Percentiles rank a stretch among this genome's conserved stretches.
Conservation (phyloP, 805 yeast species). For the Metschnikowia similis region DNA sequence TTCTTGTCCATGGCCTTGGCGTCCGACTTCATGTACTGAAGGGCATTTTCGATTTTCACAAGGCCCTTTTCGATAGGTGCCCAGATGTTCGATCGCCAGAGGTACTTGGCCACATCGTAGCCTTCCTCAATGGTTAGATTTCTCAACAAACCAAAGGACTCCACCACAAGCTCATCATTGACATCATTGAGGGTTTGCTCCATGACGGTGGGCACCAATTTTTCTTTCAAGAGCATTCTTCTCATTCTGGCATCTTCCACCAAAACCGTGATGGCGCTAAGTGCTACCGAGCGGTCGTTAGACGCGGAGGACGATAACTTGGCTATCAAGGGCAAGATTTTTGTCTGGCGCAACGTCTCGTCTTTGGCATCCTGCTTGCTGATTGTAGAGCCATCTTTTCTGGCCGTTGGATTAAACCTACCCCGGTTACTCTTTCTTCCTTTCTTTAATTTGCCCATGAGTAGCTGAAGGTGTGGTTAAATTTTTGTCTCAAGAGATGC, state of each 20-base stretch:
- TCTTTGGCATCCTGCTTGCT: slow-evolving; percentile 34
- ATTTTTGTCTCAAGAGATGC: slow-evolving; percentile 2
- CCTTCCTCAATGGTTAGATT: slow-evolving; percentile 85
- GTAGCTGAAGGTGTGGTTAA: not conserved
- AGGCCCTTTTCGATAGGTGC: slow-evolving; percentile 50
- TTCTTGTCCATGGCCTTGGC: slow-evolving; percentile 18
- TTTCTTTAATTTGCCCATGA: slow-evolving; percentile 75
- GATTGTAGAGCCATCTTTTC: slow-evolving; percentile 12
- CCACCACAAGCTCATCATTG: slow-evolving; percentile 72
- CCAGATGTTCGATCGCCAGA: slow-evolving; percentile 82
- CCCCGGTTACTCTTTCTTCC: slow-evolving; percentile 39
- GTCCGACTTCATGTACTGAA: slow-evolving; percentile 35
- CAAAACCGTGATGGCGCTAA: slow-evolving; percentile 66
- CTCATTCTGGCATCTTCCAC: slow-evolving; percentile 68
- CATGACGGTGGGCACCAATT: slow-evolving; percentile 58
- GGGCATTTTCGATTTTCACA: slow-evolving; percentile 46
- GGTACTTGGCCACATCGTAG: slow-evolving; percentile 65
- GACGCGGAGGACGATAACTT: slow-evolving; percentile 59
- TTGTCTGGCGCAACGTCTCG: slow-evolving; percentile 47
- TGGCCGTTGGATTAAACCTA: slow-evolving; percentile 34
- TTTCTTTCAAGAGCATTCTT: slow-evolving; percentile 62
- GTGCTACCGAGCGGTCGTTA: slow-evolving; percentile 73
- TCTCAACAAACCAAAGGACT: slow-evolving; percentile 75
- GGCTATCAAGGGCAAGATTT: slow-evolving; percentile 63
- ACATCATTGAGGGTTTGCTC: slow-evolving; percentile 63